Base-by-base conservation (phyloP, 441 rosid genomes). In the Melastoma candidum region DNA sequence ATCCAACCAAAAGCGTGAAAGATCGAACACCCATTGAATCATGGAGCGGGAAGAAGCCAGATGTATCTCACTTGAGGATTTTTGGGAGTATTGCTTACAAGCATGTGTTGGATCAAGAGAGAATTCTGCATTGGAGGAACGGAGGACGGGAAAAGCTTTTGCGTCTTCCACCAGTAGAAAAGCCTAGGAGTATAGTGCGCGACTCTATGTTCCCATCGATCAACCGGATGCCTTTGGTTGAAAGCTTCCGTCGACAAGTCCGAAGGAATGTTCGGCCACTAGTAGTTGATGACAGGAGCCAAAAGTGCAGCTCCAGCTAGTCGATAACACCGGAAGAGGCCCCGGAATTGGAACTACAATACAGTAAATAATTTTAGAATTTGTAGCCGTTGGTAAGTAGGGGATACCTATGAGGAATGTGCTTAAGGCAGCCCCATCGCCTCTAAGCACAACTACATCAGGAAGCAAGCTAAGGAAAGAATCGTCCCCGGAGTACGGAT, bases 381-480 rank as follows among this genome's bases (percentile, higher is more conserved):
- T 32, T 29, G 8, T 32, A 8, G 41, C 41, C 41, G 41, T 32
- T 4, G 7, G 41, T 8, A 32, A 29, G 36, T 2, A 29, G 8
- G 41, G n/a, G 44, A 45, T 69, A 79, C 90, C 86, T 83, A 53
- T 81, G 83, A 70, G 87, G 83, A 22, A 81, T 83, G 72, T 81
- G 81, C 53, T 78, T 83, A 45, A 81, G 81, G 53, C 81, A 75
- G 24, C 76, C 68, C 85, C 87, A 81, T 82, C 92, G 36, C 92
- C 95, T 72, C 92, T 81, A 61, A 93, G 97, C 97, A 86, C 65
- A 0, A 88, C 80, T 54, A 88, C 75, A 61, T 93, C 95, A 0
- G 95, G 98, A 63, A 86, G 98, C 26, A 86, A 78, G 68, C 83
- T 76, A 70, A 93, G 74, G 71, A 82, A 93, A 17, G 84, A 80